These are phyloP conservation scores for Saccharomyces uvarum DNA, from an alignment of 1,139 yeast genomes.

Conservation along the genomic window DNA sequence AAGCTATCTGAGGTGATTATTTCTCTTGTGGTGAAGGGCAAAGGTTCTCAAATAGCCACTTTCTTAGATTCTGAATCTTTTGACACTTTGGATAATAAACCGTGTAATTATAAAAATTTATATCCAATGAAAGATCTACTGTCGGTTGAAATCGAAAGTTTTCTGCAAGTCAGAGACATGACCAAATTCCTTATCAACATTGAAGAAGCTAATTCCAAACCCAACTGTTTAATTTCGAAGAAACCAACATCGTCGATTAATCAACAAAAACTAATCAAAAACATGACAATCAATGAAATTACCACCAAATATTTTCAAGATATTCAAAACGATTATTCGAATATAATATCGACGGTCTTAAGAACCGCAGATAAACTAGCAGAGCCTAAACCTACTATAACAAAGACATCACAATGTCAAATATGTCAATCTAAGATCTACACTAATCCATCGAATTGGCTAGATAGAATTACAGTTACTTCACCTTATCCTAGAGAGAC, in stretches of 20 bases:
- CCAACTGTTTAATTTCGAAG: background rate
- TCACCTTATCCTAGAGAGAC: conserved; percentile 45
- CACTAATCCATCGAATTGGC: conserved; percentile 60
- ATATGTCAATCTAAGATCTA: conserved; percentile 47
- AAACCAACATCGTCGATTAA: background rate
- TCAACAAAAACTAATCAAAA: conserved; percentile 39
- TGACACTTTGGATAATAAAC: conserved; percentile 23
- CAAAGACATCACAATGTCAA: conserved; percentile 35
- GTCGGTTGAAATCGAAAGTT: conserved; percentile 51
- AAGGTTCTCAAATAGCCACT: conserved; percentile 62
- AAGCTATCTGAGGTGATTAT: conserved; percentile 72
- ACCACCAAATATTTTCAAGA: conserved; percentile 64
- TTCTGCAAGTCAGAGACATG: conserved; percentile 31
- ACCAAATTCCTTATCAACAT: conserved; percentile 8
- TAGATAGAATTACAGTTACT: conserved; percentile 62
- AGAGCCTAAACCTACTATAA: conserved; percentile 35
- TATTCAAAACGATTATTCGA: conserved; percentile 77
- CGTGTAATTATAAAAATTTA: conserved; percentile 37
- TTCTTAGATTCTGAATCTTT: conserved; percentile 42
- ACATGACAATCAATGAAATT: conserved; percentile 74
- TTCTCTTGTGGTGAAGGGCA: conserved; percentile 79
- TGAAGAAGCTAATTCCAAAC: conserved; percentile 5
- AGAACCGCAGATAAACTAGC: conserved; percentile 78
- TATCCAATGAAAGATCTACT: conserved; percentile 75
- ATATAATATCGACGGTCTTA: conserved; percentile 88